Evolutionary conservation across 1,284 basidiomycete species (phyloP).

Genomic region (Sanghuangporus baumii): DNA sequence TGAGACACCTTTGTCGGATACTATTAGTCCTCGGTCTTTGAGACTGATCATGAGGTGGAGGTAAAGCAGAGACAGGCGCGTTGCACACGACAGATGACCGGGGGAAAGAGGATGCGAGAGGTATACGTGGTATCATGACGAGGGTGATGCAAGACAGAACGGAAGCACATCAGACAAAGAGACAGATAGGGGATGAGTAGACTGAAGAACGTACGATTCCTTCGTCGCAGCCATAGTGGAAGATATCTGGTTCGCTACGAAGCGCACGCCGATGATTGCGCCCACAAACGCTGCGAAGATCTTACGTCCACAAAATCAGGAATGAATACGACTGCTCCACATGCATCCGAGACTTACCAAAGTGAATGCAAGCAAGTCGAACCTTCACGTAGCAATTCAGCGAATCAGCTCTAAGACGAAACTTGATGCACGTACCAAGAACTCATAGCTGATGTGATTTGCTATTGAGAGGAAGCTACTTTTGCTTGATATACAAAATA

Average conservation of each 20-base stretch:
- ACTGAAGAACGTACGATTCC: conserved; percentile 35
- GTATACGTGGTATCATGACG: background rate
- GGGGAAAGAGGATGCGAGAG: background rate
- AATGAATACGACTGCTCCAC: background rate
- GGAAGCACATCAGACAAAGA: background rate
- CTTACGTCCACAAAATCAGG: conserved; percentile 25
- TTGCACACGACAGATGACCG: background rate
- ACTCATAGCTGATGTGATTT: background rate
- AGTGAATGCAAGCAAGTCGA: conserved; percentile 5
- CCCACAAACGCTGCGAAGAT: conserved; percentile 40
- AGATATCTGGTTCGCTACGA: conserved; percentile 32
- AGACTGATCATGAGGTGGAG: conserved; percentile 34
- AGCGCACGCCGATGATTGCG: conserved; percentile 35
- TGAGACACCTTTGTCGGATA: conserved; percentile 52
- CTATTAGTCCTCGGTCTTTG: conserved; percentile 46
- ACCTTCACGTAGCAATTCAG: background rate
- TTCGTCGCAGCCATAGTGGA: conserved; percentile 39
- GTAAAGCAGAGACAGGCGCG: too few species aligned
- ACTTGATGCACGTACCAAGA: background rate
- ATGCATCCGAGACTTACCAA: conserved; percentile 4
- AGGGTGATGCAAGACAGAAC: background rate
- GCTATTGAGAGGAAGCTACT: background rate
- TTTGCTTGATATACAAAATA: background rate
- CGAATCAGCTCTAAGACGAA: background rate
- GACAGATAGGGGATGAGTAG: background rate